Evolutionary conservation across 2,329 filamentous ascomycete species (phyloP), one percentile per base, ranked within the genome.

Genomic region (Phaeophleospora eucalypticola): DNA sequence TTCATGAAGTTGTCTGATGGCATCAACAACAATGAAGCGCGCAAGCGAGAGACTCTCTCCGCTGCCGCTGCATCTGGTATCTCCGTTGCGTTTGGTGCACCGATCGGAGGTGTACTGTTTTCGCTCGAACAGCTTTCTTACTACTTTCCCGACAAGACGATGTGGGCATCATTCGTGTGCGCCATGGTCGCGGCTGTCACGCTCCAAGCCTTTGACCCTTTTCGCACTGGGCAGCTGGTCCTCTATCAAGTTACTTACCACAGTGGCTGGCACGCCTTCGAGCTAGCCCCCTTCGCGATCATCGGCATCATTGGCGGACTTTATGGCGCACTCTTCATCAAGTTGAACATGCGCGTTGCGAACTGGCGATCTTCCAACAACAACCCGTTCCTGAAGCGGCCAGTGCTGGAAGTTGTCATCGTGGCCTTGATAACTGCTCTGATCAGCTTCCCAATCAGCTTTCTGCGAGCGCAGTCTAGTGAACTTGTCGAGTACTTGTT

Each of bases 151-250:
- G 91, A 97, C 70, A 97, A 97, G 69, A 97, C 93, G 8, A 97
- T 98, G 93, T 98, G 93, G 93, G 93, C 96, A 67, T 95, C 89
- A 61, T 98, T 98, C 63, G 93, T 98, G 34, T 97, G 93, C 61
- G 93, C 93, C 65, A 97, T 97, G 90, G 88, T 95, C n/a, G 93
- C 90, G 14, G 91, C 93, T 15, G 88, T 97, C 32, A 89, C 89
- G 12, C 76, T 98, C 3, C 91, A 97, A 67, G 88, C 88, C 4
- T 80, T 95, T 52, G 93, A 98, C 65, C 93, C 93, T 3, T 96
- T 97, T 66, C 82, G 93, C 43, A 95, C 90, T 1, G 93, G 91
- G 44, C 94, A 98, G 67, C 84, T 97, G 43, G 93, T 97, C 37
- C 74, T 97, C 45, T 98, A 95, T 65, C 90, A 98, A 68, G 90